Conservation (phyloP, 2,329 filamentous ascomycete species). For the Grosmannia serpens region DNA sequence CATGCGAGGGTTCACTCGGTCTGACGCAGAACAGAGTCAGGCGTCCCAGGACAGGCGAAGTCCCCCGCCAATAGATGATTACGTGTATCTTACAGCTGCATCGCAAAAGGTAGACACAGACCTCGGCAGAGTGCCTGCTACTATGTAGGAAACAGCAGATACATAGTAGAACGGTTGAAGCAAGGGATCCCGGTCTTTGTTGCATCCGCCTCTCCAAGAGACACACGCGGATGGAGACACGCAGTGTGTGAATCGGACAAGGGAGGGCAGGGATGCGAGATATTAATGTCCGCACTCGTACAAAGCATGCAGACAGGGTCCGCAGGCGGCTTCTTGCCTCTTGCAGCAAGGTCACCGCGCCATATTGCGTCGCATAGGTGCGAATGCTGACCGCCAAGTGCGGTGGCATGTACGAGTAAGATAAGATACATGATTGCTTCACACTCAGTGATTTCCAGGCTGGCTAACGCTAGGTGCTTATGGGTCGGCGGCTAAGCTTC, state of each 20-base stretch:
- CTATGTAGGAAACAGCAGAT: too few relatives aligned
- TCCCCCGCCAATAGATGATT: not conserved
- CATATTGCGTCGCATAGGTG: not conserved
- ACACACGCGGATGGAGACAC: not conserved
- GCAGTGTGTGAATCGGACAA: too few relatives aligned
- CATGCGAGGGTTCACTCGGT: not conserved
- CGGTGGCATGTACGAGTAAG: not conserved
- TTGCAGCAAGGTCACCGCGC: not conserved
- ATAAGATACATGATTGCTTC: not conserved
- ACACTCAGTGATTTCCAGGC: not conserved
- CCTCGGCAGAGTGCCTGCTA: too few relatives aligned
- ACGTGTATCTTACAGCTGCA: not conserved
- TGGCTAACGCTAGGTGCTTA: not conserved
- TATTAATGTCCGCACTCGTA: not conserved
- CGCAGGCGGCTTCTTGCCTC: not conserved
- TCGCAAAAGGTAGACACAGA: not conserved
- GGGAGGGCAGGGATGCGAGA: not conserved
- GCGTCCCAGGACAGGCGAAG: not conserved
- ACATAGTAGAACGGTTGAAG: not conserved
- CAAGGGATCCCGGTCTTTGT: not conserved
- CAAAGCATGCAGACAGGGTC: not conserved
- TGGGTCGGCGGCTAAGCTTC: constrained; percentile 19
- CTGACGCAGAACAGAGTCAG: not conserved
- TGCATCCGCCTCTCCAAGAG: not conserved
- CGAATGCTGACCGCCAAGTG: not conserved